These are phyloP conservation scores for Amanita exitialis DNA, from an alignment of 768 basidiomycete species.

Conservation along the genomic window DNA sequence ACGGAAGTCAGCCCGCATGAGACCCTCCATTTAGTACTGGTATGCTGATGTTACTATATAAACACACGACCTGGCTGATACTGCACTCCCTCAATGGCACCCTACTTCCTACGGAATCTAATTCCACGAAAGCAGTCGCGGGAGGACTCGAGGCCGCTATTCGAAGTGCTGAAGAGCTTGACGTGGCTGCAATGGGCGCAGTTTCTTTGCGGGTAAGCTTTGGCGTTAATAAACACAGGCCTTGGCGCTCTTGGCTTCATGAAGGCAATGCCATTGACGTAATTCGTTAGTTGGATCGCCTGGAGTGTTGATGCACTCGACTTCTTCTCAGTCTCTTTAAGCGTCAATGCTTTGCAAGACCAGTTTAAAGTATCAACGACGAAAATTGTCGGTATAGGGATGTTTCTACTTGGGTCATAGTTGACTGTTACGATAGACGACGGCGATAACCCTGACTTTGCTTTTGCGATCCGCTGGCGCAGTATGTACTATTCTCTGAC, in stretches of 20 bases:
- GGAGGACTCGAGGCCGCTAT: conserved; percentile 23
- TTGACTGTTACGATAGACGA: conserved; percentile 31
- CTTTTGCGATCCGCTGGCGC: conserved; percentile 83
- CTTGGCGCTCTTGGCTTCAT: not conserved
- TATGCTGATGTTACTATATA: not conserved
- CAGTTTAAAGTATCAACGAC: conserved; percentile 15
- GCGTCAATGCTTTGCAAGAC: conserved; percentile 11
- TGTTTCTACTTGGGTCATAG: not conserved
- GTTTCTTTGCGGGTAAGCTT: conserved; percentile 48
- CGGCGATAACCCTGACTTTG: conserved; percentile 84
- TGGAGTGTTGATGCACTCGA: conserved; percentile 21
- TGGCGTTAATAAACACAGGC: not conserved
- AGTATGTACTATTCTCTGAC: conserved; percentile 21
- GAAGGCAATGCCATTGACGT: not conserved
- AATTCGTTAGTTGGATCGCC: conserved; percentile 16
- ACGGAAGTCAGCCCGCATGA: no score
- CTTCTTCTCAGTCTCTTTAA: conserved; percentile 19
- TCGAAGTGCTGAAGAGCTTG: conserved; percentile 30
- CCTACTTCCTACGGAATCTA: conserved; percentile 33
- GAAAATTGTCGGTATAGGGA: conserved; percentile 13
- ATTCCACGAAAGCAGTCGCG: conserved; percentile 30
- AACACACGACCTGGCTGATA: not conserved
- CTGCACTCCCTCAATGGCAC: conserved; percentile 25
- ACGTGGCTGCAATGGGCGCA: conserved; percentile 44
- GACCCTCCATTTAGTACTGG: no score